phyloP scores from a whole-genome alignment of 2,329 filamentous ascomycete genomes.

The Thelonectria rubi region DNA sequence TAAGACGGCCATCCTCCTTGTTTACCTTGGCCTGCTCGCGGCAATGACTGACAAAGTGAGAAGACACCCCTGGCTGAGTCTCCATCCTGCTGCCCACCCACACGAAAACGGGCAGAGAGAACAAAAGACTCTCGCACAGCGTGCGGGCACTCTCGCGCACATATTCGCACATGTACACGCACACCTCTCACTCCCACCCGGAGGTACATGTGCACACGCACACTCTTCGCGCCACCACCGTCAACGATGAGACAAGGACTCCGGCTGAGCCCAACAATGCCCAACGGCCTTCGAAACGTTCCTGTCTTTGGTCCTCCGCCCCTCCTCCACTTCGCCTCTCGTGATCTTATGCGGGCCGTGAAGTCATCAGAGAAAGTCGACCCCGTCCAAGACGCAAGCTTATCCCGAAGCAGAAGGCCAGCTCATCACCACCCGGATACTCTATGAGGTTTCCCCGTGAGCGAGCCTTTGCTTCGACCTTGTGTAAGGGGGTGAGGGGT shows the following conservation, averaged over 20 bases:
- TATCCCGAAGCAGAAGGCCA: conserved; percentile 47
- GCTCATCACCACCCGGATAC: conserved; percentile 41
- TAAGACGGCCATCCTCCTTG: conserved; percentile 27
- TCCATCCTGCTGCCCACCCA: conserved; percentile 18
- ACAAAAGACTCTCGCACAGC: conserved; percentile 10
- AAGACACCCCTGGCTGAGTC: conserved; percentile 21
- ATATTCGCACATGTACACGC: conserved; percentile 12
- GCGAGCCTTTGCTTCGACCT: conserved; percentile 32
- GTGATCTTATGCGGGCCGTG: conserved; percentile 40
- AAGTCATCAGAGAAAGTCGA: conserved; percentile 42
- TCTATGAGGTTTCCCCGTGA: conserved; percentile 34
- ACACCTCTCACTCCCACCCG: conserved; percentile 18
- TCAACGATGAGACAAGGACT: conserved; percentile 31
- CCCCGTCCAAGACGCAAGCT: conserved; percentile 40
- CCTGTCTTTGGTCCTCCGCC: conserved; percentile 23
- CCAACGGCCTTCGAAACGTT: conserved; percentile 32
- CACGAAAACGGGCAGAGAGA: conserved; percentile 14
- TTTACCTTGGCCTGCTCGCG: conserved; percentile 25
- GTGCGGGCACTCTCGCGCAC: conserved; percentile 8
- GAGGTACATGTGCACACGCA: conserved; percentile 18
- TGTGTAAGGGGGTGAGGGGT: conserved; percentile 23
- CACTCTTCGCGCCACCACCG: conserved; percentile 33
- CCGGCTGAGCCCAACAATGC: conserved; percentile 41
- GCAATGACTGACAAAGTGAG: conserved; percentile 28
- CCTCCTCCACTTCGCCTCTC: conserved; percentile 28